These are phyloP conservation scores for Cyanodermella asteris DNA, from an alignment of 2,329 filamentous ascomycete genomes.

Conservation along the genomic window DNA sequence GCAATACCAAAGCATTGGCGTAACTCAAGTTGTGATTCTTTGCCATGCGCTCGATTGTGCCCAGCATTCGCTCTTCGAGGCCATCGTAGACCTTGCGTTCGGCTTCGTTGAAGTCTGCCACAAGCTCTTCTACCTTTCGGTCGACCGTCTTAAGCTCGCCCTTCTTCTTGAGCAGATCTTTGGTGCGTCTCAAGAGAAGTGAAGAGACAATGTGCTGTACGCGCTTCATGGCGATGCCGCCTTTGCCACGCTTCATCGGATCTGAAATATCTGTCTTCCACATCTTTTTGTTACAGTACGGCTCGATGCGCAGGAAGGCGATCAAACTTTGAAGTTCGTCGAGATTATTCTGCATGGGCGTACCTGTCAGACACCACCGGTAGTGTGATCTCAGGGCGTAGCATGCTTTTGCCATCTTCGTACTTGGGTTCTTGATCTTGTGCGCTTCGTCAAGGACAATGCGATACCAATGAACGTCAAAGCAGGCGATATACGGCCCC, in stretches of 20 bases:
- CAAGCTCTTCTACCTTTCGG: conserved; percentile 64
- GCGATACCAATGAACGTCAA: conserved; percentile 84
- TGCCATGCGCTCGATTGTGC: conserved; percentile 77
- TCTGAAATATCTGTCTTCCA: conserved; percentile 85
- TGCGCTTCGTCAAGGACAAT: conserved; percentile 92
- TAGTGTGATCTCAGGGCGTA: conserved; percentile 71
- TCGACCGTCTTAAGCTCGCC: conserved; percentile 75
- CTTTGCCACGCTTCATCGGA: conserved; percentile 76
- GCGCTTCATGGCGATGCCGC: conserved; percentile 69
- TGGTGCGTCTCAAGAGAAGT: conserved; percentile 97
- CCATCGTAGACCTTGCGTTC: conserved; percentile 74
- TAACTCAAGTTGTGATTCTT: conserved; percentile 60
- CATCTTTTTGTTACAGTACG: conserved; percentile 62
- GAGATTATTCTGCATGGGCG: conserved; percentile 94
- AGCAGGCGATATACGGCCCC: conserved; percentile 56
- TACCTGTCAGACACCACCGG: conserved; percentile 88
- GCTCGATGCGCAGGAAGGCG: conserved; percentile 76
- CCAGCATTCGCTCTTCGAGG: conserved; percentile 64
- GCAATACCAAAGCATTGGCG: conserved; percentile 74
- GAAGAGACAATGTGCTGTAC: conserved; percentile 69
- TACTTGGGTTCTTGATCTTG: conserved; percentile 94
- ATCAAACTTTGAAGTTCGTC: conserved; percentile 90
- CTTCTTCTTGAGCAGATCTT: conserved; percentile 81
- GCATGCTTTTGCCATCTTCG: conserved; percentile 83
- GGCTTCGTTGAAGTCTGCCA: conserved; percentile 53